A percentile compares a stretch with the other conserved stretches of the same genome.
These are phyloP conservation scores for Fusarium buharicum DNA, from an alignment of 2,329 filamentous ascomycete genomes.

Conservation along the genomic window DNA sequence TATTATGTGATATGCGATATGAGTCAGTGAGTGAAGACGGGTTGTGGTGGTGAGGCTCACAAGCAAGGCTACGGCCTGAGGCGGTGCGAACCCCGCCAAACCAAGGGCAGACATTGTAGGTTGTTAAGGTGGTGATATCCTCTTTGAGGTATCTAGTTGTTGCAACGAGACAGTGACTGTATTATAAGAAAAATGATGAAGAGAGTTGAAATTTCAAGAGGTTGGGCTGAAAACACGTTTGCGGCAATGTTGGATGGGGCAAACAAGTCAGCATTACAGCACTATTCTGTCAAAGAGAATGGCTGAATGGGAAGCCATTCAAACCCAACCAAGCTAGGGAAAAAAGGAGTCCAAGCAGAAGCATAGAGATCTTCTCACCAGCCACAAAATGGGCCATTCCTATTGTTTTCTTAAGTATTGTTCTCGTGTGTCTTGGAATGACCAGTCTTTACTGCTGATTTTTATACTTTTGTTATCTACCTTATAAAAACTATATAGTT, in stretches of 20 bases:
- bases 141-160: not conserved
- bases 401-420: constrained; percentile 27
- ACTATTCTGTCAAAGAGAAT: constrained; percentile 16
- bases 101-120: constrained; percentile 16
- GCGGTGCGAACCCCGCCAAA: constrained; percentile 34
- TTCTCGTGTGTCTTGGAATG: constrained; percentile 11
- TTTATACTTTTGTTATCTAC: no score
- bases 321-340: constrained; percentile 5
- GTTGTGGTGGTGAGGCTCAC: constrained; percentile 30
- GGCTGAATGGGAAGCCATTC: constrained; percentile 7
- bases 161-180: not conserved
- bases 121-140: constrained; percentile 1
- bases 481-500: no score
- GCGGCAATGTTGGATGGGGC: constrained; percentile 22
- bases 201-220: not conserved
- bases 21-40: not conserved
- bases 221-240: constrained; percentile 12
- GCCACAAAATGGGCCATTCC: constrained; percentile 19
- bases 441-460: no score
- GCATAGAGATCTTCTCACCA: constrained; percentile 27
- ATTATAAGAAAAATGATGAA: not conserved
- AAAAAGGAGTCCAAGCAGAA: constrained; percentile 10
- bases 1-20: not conserved
- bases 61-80: constrained; percentile 40
- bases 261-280: constrained; percentile 14